phyloP scores from a whole-genome alignment of 495 filamentous ascomycete species.

The Hypomontagnella monticulosa region DNA sequence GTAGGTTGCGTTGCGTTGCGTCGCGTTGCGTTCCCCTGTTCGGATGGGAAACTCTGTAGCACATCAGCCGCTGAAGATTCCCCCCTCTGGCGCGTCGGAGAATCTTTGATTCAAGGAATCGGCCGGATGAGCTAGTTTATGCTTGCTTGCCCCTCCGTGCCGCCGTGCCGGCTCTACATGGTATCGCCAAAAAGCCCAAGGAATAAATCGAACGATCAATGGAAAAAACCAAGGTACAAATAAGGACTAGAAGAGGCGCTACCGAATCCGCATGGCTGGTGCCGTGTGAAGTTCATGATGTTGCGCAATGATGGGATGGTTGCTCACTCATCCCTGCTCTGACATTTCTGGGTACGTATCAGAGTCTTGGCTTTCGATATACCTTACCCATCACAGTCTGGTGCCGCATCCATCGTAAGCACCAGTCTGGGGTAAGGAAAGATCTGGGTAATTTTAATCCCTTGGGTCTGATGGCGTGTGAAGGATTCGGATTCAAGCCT shows the following conservation, averaged over 20 bases:
- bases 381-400: slow-evolving; percentile 42
- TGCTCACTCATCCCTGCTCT: slow-evolving; percentile 5
- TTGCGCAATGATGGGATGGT: slow-evolving; percentile 28
- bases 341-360: slow-evolving; percentile 29
- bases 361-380: slow-evolving; percentile 35
- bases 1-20: slow-evolving; percentile 10
- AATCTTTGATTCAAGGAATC: slow-evolving; percentile 19
- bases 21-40: slow-evolving; percentile 17
- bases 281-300: slow-evolving; percentile 31
- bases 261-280: slow-evolving; percentile 20
- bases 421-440: slow-evolving; percentile 46
- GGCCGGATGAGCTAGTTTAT: slow-evolving; percentile 17
- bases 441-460: slow-evolving; percentile 31
- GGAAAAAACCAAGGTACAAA: slow-evolving; percentile 5
- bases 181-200: not conserved
- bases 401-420: slow-evolving; percentile 43
- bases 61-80: slow-evolving; percentile 34
- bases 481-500: slow-evolving; percentile 24
- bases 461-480: slow-evolving; percentile 20
- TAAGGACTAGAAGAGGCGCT: slow-evolving; percentile 15
- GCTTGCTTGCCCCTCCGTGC: not conserved
- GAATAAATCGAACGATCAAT: slow-evolving; percentile 26
- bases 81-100: slow-evolving; percentile 22
- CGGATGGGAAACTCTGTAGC: slow-evolving; percentile 30
- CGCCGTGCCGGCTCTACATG: slow-evolving; percentile 8